Evolutionary conservation across 116 monocot genomes (phyloP), one percentile per base, ranked within the genome.

Genomic region (Zostera marina): DNA sequence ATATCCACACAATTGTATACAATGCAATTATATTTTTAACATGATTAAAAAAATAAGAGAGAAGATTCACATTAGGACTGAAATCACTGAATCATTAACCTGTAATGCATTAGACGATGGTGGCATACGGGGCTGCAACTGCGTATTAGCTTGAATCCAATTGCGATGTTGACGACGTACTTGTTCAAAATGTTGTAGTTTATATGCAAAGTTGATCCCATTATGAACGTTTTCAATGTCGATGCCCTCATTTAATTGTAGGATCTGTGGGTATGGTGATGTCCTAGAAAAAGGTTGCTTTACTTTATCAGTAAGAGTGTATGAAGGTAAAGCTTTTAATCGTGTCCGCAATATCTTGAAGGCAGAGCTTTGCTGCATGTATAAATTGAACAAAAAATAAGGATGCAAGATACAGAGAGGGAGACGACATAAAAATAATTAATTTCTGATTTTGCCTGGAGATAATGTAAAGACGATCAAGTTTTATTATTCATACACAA

Each of bases 311-410:
- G 20, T 63, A 47, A 69, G 60, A 63, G 67, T 51, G 54, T 62
- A 68, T 42, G 75, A 71, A 9, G 88, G 88, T 22, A 88, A 73
- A 23, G 78, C 72, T 69, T 88, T 94, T 53, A 94, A 70, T 56
- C 94, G 79, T 38, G 84, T 88, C 67, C 77, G 56, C 23, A 94
- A 56, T 70, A 94, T 84, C 74, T 88, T 85, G 70, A 88, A 94
- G 32, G 94, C 94, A 43, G 75, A 72, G 68, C 94, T 88, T 94
- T 88, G 94, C 94, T 94, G 87, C 67, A 73, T 15, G 65, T 11
- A 13, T 21, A 63, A 52, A 41, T 42, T 41, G 15, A 19, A 21
- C 32, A 17, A 19, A 19, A 21, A 51, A 51, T 1, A 21, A 51
- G 20, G 10, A 2, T 32, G 32, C 32, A 32, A 32, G 32, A 32